A percentile compares a stretch with the other conserved stretches of the same genome.
phyloP scores from a whole-genome alignment of 192 early-diverging fungal genomes.

The Jimgerdemannia flammicorona region DNA sequence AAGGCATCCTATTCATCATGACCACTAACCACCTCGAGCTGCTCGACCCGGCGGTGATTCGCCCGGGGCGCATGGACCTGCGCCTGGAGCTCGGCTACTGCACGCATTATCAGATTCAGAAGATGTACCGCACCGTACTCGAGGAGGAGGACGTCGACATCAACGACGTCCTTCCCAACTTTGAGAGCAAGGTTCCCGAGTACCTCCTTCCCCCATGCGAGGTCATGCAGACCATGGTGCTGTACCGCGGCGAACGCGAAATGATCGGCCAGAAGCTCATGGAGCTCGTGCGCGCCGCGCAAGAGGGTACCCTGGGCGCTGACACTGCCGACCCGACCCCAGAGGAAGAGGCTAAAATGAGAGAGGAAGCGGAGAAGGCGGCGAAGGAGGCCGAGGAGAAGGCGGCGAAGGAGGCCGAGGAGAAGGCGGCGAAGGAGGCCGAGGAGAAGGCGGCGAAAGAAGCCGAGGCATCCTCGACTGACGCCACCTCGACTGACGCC shows the following conservation, averaged over 20 bases:
- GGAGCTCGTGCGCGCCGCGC: constrained; percentile 9
- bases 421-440: background rate
- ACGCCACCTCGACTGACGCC: background rate
- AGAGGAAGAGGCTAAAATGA: background rate
- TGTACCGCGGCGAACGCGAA: constrained; percentile 33
- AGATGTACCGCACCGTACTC: constrained; percentile 46
- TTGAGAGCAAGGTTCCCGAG: constrained; percentile 43
- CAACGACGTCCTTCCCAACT: constrained; percentile 18
- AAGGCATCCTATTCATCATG: constrained; percentile 61
- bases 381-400: background rate
- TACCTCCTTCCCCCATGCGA: constrained; percentile 58
- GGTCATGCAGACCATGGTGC: constrained; percentile 55
- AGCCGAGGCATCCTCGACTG: background rate
- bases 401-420: background rate
- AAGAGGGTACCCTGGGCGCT: background rate
- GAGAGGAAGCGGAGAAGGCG: background rate
- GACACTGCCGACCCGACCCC: background rate
- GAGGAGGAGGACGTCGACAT: constrained; percentile 16
- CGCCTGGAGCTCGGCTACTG: constrained; percentile 56
- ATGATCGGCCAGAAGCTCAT: constrained; percentile 21
- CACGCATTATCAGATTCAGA: constrained; percentile 55
- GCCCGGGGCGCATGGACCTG: constrained; percentile 62
- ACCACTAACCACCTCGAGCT: constrained; percentile 60
- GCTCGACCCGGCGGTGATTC: constrained; percentile 58
- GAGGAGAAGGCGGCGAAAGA: background rate